Base-by-base conservation (phyloP, 2,329 filamentous ascomycete species). In the Aspergillaceae sp. region DNA sequence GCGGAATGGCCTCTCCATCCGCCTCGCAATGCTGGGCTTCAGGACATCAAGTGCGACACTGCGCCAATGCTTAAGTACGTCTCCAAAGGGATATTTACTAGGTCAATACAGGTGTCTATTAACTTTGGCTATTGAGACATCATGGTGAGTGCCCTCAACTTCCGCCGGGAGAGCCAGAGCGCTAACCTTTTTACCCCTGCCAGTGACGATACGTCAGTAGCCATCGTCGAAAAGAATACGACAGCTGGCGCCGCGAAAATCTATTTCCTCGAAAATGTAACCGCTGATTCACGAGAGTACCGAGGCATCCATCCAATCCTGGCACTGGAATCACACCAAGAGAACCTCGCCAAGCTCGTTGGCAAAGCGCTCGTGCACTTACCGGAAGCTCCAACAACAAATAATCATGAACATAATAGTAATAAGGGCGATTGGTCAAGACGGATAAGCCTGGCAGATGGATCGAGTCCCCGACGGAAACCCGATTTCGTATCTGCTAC, bases 401-500 rank as follows among this genome's bases (percentile, higher is more conserved):
- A 41, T 26, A 43, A 19, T 19, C 19, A 19, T 2, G 19, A 2
- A 19, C 19, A 19, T 1, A 19, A 37, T 42, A 32, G 27, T 4
- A 38, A 19, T 28, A 8, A 4, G 27, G 6, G 36, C 3, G 7
- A 38, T 38, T 9, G 19, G n/a, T 43, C 45, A 10, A 48, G 53
- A 9, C 34, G 43, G 2, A 45, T 65, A 7, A 48, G 41, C 4
- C 42, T 56, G 1, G 47, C 49, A n/a, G 54, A 63, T 51, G 53
- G 51, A 3, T 52, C 51, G 9, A 56, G 35, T 27, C 43, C 55
- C 7, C 71, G 69, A 42, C 65, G 65, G 51, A 75, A 77, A 37
- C 88, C 87, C 0, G 86, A 96, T 68, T 86, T 96, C 51, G 75
- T 98, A n/a, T 80, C 86, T 5, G 90, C 86, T 10, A 97, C 92